Conservation (phyloP, 2,329 filamentous ascomycete genomes). For the Helotiales sp. region DNA sequence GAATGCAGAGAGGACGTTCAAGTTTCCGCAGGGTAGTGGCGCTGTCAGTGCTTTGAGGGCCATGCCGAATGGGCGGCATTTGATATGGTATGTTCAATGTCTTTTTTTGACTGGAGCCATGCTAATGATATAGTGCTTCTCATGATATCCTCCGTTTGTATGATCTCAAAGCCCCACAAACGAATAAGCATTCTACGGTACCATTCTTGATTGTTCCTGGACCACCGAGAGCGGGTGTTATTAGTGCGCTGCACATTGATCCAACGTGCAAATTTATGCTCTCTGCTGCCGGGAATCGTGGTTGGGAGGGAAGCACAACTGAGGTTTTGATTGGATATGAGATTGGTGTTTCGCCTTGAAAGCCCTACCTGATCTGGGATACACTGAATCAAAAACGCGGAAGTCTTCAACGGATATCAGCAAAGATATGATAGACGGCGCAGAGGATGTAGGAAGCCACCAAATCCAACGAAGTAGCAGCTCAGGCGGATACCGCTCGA, state of each 20-base stretch:
- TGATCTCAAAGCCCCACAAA: slow-evolving; percentile 68
- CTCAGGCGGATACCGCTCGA: no score
- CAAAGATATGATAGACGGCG: no score
- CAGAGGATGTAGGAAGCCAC: no score
- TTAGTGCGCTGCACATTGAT: slow-evolving; percentile 83
- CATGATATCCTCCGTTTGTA: slow-evolving; percentile 94
- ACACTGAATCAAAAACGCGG: neutral
- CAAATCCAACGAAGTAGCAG: no score
- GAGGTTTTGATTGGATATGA: slow-evolving; percentile 95
- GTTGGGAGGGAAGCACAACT: slow-evolving; percentile 89
- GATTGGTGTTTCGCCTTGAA: slow-evolving; percentile 49
- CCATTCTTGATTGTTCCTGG: slow-evolving; percentile 97
- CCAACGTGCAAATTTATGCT: slow-evolving; percentile 89
- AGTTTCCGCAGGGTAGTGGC: slow-evolving; percentile 86
- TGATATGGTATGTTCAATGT: slow-evolving; percentile 69
- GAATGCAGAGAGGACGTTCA: slow-evolving; percentile 75
- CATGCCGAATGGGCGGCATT: slow-evolving; percentile 90
- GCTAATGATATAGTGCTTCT: slow-evolving; percentile 62
- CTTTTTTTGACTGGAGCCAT: slow-evolving; percentile 1
- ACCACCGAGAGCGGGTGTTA: slow-evolving; percentile 78
- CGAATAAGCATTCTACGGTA: slow-evolving; percentile 73
- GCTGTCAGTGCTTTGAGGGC: slow-evolving; percentile 83
- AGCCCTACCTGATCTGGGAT: neutral
- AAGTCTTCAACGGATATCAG: neutral
- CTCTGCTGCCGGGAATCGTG: slow-evolving; percentile 85